Base-by-base conservation (phyloP, 2,329 filamentous ascomycete species). In the Alternaria sp. region DNA sequence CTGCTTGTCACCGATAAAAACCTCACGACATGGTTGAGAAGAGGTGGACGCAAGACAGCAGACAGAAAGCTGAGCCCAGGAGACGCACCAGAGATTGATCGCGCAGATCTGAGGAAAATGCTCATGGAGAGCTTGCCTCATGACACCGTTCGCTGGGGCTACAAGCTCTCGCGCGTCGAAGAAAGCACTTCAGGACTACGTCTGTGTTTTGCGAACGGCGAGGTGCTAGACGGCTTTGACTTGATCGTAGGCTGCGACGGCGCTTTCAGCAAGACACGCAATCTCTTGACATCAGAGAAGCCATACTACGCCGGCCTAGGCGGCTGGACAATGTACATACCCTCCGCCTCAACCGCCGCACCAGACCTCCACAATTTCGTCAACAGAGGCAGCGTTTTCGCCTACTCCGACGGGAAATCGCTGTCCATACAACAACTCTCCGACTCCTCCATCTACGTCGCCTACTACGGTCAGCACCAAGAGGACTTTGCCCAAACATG, bases 171-270 rank as follows among this genome's bases (percentile, higher is more conserved):
- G 18, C 64, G 60, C n/a, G 63, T 76, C n/a, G 59, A 68, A 28
- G 47, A 69, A n/a, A 61, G 59, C 4, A 11, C 33, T 20, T 33
- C 47, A 3, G 71, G 67, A 15, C 55, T 67, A 18, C 25, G 64
- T 18, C 49, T 76, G 14, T 58, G 63, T 11, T 80, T 82, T 67
- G 72, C 73, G 3, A 63, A 77, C 58, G 64, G 71, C 41, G 23
- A 73, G 25, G 44, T 70, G 10, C 65, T 74, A 30, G 56, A 69
- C 7, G 79, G 76, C 1, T 82, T 80, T 63, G 79, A 84, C 65
- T 70, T 84, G 11, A 71, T 84, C 25, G 78, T 84, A 23, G 82
- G 83, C 9, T 81, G 81, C 10, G 83, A 84, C 54, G 82, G 82
- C 10, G 81, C 81, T 6, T 84, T 78, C 76, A 79, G 75, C 54